Conservation (phyloP, 1,139 yeast species). For the Blastobotrys elegans region DNA sequence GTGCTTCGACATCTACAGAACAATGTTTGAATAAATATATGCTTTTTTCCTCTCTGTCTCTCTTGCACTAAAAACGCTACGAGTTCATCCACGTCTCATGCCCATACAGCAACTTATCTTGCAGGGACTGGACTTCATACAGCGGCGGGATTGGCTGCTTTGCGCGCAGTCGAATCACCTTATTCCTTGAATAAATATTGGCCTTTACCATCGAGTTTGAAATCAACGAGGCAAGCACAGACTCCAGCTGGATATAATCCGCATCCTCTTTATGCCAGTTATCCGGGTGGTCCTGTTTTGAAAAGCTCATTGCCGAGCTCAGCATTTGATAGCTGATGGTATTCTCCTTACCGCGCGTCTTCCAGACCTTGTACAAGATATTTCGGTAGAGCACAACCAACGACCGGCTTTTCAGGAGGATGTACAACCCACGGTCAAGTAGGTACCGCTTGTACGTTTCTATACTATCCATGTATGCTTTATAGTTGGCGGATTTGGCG, state of each 20-base stretch:
- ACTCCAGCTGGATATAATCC: slow-evolving; percentile 30
- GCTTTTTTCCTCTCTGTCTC: not conserved
- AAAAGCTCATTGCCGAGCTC: slow-evolving; percentile 18
- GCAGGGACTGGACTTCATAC: slow-evolving; percentile 19
- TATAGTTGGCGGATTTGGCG: slow-evolving; percentile 28
- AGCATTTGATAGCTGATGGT: slow-evolving; percentile 1
- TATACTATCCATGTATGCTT: slow-evolving; percentile 25
- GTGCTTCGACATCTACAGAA: not conserved
- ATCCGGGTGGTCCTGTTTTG: slow-evolving; percentile 15
- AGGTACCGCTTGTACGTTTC: slow-evolving; percentile 27
- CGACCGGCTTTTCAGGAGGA: slow-evolving; percentile 27
- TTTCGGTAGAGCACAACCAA: slow-evolving; percentile 31
- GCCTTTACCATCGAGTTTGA: slow-evolving; percentile 36
- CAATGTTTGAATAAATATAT: too few species aligned
- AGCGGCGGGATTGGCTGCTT: slow-evolving; percentile 27
- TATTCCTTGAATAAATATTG: slow-evolving; percentile 30
- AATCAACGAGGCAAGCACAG: slow-evolving; percentile 34
- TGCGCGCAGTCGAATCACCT: slow-evolving; percentile 25
- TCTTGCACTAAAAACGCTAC: not conserved
- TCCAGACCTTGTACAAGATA: slow-evolving; percentile 24
- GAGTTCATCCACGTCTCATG: slow-evolving; percentile 14
- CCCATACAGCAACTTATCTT: slow-evolving; percentile 3
- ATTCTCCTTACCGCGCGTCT: not conserved
- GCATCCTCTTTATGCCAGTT: slow-evolving; percentile 9
- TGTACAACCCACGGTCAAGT: slow-evolving; percentile 26